These are phyloP conservation scores for Malus sieversii DNA, from an alignment of 306 rosid species.

Conservation along the genomic window DNA sequence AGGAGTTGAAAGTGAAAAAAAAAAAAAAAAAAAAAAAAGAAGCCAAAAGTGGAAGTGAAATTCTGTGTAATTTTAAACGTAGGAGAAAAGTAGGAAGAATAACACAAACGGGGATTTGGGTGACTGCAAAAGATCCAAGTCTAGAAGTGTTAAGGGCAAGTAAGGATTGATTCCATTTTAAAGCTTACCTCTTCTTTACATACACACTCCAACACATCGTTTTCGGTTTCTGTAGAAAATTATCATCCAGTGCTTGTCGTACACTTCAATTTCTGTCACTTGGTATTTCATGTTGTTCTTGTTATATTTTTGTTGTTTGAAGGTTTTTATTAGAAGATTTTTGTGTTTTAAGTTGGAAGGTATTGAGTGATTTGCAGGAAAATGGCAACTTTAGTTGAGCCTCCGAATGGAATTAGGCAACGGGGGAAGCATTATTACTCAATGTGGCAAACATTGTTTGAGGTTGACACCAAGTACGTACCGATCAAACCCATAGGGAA, in stretches of 20 bases:
- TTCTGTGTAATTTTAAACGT: background rate
- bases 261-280: background rate
- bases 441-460: conserved; percentile 72
- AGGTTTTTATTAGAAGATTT: background rate
- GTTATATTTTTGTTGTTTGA: conserved; percentile 3
- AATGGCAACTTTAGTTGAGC: conserved; percentile 70
- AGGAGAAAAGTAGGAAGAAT: conserved; percentile 1
- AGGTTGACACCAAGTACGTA: conserved; percentile 71
- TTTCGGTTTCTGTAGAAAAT: background rate
- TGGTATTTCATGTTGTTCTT: conserved; percentile 10
- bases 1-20: background rate
- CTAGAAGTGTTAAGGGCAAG: conserved; percentile 44
- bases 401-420: conserved; percentile 47
- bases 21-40: background rate
- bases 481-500: conserved; percentile 77
- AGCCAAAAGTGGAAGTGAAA: background rate
- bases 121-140: conserved; percentile 30
- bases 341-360: background rate
- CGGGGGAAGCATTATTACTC: conserved; percentile 62
- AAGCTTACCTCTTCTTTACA: conserved; percentile 13
- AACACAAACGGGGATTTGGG: conserved; percentile 14
- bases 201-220: background rate
- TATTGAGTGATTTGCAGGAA: conserved; percentile 28
- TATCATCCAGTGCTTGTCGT: conserved; percentile 2
- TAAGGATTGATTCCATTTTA: conserved; percentile 57